Conservation (phyloP, 1,284 basidiomycete species). For the Lignosus rhinocerotis region DNA sequence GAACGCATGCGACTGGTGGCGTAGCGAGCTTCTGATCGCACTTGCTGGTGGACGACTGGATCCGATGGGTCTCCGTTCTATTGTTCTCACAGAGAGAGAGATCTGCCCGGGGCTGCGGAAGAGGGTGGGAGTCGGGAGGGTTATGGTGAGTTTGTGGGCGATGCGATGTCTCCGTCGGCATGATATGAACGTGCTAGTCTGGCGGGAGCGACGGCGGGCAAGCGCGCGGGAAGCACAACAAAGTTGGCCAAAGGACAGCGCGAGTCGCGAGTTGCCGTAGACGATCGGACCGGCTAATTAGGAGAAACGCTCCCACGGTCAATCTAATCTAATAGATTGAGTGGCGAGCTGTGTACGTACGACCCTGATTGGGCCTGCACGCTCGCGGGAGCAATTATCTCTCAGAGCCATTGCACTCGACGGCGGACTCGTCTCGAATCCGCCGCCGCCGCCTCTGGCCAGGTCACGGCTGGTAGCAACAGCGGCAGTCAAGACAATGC, state of each 20-base stretch:
- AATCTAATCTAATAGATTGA: conserved; percentile 31
- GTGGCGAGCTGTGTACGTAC: conserved; percentile 24
- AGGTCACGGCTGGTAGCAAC: no score
- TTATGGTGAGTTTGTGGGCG: not conserved
- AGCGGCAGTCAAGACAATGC: no score
- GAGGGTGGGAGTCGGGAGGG: not conserved
- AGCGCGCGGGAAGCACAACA: conserved; percentile 9
- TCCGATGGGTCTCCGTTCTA: conserved; percentile 5
- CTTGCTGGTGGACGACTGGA: not conserved
- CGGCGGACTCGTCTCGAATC: not conserved
- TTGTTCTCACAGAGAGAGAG: not conserved
- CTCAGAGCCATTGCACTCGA: no score
- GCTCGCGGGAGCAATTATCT: conserved; percentile 32
- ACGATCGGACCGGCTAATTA: conserved; percentile 21
- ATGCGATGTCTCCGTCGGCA: no score
- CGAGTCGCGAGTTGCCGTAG: conserved; percentile 21
- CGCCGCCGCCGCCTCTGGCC: not conserved
- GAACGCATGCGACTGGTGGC: conserved; percentile 25
- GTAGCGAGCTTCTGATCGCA: conserved; percentile 25
- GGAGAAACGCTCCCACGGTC: conserved; percentile 22
- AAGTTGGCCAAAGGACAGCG: conserved; percentile 14
- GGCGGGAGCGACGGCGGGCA: not conserved
- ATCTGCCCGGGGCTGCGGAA: not conserved
- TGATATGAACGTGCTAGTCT: not conserved
- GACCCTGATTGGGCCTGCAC: conserved; percentile 20